Evolutionary conservation across 2,329 filamentous ascomycete genomes (phyloP).

Genomic region (Daldinia sp.): DNA sequence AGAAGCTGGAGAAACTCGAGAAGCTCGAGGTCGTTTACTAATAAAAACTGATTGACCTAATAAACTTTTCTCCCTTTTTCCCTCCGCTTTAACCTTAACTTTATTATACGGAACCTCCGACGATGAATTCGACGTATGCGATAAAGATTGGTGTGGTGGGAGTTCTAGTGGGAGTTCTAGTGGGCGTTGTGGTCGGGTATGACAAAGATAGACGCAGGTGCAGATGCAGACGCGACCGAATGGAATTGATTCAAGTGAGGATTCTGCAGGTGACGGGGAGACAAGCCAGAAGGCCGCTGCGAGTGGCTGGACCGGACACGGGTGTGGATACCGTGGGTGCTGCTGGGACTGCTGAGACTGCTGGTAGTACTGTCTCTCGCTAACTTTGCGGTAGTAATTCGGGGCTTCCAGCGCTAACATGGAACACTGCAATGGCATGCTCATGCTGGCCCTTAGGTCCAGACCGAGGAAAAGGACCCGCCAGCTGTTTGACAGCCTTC

Average conservation of each 20-base stretch:
- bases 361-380: not conserved
- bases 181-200: slow-evolving; percentile 35
- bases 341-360: not conserved
- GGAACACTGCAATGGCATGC: slow-evolving; percentile 32
- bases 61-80: slow-evolving; percentile 33
- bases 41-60: slow-evolving; percentile 21
- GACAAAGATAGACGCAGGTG: slow-evolving; percentile 30
- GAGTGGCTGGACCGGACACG: slow-evolving; percentile 30
- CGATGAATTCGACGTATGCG: slow-evolving; percentile 19
- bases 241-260: slow-evolving; percentile 30
- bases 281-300: slow-evolving; percentile 9
- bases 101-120: slow-evolving; percentile 24
- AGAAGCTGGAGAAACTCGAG: slow-evolving; percentile 34
- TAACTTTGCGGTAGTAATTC: slow-evolving; percentile 18
- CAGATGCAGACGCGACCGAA: slow-evolving; percentile 20
- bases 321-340: not conserved
- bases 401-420: slow-evolving; percentile 32
- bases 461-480: slow-evolving; percentile 13
- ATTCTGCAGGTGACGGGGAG: slow-evolving; percentile 29
- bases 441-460: slow-evolving; percentile 34
- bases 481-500: slow-evolving; percentile 29
- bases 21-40: slow-evolving; percentile 22
- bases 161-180: not conserved
- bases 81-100: slow-evolving; percentile 33
- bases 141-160: slow-evolving; percentile 13